Percentiles rank a stretch among this genome's conserved stretches.
phyloP scores from a whole-genome alignment of 2,329 filamentous ascomycete genomes.

The Fusarium ramigenum region DNA sequence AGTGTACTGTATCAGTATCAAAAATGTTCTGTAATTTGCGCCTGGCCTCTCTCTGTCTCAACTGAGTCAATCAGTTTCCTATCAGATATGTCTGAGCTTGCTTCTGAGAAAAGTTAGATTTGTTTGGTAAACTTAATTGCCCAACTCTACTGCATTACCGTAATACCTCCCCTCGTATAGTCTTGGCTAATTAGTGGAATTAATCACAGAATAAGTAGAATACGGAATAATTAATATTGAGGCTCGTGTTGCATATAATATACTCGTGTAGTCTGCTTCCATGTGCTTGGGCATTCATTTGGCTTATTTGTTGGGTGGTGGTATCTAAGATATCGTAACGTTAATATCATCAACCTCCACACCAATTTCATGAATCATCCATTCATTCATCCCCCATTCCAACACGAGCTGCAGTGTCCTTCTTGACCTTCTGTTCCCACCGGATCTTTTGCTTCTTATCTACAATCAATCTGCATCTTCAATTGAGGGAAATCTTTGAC shows the following conservation, averaged over 20 bases:
- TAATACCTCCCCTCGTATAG: background rate
- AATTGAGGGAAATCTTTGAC: constrained; percentile 7
- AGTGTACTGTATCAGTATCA: background rate
- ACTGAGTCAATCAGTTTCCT: constrained; percentile 8
- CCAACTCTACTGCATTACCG: background rate
- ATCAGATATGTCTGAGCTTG: background rate
- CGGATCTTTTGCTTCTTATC: background rate
- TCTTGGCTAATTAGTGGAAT: background rate
- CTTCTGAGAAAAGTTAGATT: background rate
- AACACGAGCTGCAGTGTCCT: background rate
- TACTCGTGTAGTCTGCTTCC: background rate
- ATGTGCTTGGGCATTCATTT: background rate
- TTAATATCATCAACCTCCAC: constrained; percentile 23
- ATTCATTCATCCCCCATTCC: background rate
- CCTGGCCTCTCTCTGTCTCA: constrained; percentile 2
- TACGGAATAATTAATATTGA: background rate
- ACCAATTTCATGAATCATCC: constrained; percentile 34
- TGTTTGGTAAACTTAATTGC: background rate
- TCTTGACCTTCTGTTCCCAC: background rate
- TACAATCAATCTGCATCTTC: background rate
- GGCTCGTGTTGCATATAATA: background rate
- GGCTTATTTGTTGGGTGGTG: background rate
- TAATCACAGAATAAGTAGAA: background rate
- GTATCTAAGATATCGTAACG: constrained; percentile 18
- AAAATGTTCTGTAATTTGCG: background rate